A percentile compares a stretch with the other conserved stretches of the same genome.
phyloP scores from a whole-genome alignment of 2,329 filamentous ascomycete genomes.

The Pseudopyricularia cyperi region DNA sequence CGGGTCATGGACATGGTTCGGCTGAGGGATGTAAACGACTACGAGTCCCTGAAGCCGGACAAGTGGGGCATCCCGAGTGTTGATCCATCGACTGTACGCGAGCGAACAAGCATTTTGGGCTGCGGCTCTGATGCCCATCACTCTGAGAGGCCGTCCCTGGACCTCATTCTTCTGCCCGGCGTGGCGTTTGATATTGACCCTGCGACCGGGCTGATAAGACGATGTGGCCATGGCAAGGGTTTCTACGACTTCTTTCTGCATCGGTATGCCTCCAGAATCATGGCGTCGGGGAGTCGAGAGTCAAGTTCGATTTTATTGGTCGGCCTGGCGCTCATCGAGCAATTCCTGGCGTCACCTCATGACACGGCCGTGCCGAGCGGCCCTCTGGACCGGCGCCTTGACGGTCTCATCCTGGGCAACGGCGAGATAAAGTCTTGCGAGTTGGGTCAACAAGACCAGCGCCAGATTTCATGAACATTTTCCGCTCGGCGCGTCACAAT shows the following conservation, averaged over 20 bases:
- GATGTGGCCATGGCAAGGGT: constrained; percentile 87
- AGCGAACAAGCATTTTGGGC: constrained; percentile 62
- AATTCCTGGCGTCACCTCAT: constrained; percentile 48
- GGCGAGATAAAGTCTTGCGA: constrained; percentile 37
- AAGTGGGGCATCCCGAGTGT: constrained; percentile 94
- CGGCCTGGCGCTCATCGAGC: constrained; percentile 76
- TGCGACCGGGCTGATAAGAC: constrained; percentile 42
- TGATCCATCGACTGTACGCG: constrained; percentile 46
- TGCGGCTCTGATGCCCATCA: constrained; percentile 32
- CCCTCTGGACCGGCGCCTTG: constrained; percentile 64
- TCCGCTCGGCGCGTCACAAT: not conserved
- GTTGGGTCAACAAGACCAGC: not conserved
- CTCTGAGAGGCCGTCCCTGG: constrained; percentile 36
- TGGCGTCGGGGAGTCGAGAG: constrained; percentile 18
- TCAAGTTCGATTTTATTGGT: constrained; percentile 35
- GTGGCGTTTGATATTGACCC: constrained; percentile 71
- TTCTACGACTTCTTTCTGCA: constrained; percentile 94
- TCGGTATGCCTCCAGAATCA: constrained; percentile 44
- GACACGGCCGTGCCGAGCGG: constrained; percentile 57
- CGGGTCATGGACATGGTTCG: constrained; percentile 91
- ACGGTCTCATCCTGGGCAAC: constrained; percentile 63
- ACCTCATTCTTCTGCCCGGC: constrained; percentile 83
- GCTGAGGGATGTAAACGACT: constrained; percentile 61
- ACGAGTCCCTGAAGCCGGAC: constrained; percentile 62
- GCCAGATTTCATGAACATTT: not conserved